Evolutionary conservation across 2,329 filamentous ascomycete species (phyloP).

Genomic region (Lasiodiplodia sp.): DNA sequence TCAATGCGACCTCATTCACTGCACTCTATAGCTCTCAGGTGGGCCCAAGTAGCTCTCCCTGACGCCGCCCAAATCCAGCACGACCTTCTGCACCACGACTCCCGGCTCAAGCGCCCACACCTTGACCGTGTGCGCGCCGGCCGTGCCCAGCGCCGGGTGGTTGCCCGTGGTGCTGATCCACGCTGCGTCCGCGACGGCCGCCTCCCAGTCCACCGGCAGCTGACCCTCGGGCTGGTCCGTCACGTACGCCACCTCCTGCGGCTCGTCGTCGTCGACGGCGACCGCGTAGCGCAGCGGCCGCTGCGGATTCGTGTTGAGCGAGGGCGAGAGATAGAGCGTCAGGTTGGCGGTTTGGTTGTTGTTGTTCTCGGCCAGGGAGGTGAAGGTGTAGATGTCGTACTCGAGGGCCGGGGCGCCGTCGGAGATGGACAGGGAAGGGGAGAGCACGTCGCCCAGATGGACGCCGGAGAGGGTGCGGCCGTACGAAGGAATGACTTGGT

Average conservation of each 20-base stretch:
- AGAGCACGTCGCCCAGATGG: conserved; percentile 40
- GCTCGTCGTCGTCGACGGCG: conserved; percentile 45
- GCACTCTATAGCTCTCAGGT: conserved; percentile 54
- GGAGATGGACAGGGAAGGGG: conserved; percentile 39
- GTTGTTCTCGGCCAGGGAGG: conserved; percentile 33
- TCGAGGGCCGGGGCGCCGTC: conserved; percentile 42
- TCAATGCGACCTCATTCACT: not conserved
- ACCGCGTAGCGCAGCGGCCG: conserved; percentile 60
- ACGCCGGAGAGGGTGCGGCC: conserved; percentile 47
- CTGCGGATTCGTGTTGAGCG: conserved; percentile 60
- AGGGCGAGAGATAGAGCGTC: conserved; percentile 51
- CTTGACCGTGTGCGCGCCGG: conserved; percentile 53
- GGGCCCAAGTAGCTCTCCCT: conserved; percentile 63
- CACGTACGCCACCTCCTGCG: conserved; percentile 52
- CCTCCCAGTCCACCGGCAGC: conserved; percentile 58
- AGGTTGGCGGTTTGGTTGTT: conserved; percentile 39
- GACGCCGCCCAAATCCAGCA: conserved; percentile 64
- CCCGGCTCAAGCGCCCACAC: conserved; percentile 56
- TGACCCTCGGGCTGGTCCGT: conserved; percentile 50
- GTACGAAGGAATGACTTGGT: conserved; percentile 44
- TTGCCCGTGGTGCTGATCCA: conserved; percentile 57
- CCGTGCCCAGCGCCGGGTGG: conserved; percentile 35
- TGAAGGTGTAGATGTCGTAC: conserved; percentile 49
- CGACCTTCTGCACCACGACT: conserved; percentile 57
- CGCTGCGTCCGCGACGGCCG: conserved; percentile 58